These are phyloP conservation scores for Claviceps humidiphila DNA, from an alignment of 2,329 filamentous ascomycete genomes.

Conservation along the genomic window DNA sequence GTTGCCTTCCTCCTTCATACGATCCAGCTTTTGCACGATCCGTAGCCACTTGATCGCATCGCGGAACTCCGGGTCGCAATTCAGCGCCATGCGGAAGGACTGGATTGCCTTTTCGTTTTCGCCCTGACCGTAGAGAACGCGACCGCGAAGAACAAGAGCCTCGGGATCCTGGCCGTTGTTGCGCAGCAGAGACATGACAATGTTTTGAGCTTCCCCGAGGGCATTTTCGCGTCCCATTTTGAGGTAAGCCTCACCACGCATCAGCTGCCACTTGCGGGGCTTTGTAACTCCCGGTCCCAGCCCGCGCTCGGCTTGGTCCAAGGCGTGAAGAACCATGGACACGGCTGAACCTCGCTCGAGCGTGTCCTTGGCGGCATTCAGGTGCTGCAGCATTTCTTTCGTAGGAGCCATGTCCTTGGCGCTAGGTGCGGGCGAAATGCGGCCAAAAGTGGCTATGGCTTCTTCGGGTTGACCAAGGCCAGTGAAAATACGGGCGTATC, in stretches of 20 bases:
- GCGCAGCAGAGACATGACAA: constrained; percentile 77
- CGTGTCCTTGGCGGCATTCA: constrained; percentile 66
- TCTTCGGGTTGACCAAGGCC: constrained; percentile 76
- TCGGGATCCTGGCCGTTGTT: constrained; percentile 87
- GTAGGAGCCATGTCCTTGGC: constrained; percentile 78
- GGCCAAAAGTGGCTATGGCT: constrained; percentile 67
- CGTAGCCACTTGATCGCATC: constrained; percentile 80
- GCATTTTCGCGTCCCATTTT: constrained; percentile 87
- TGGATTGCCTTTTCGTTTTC: constrained; percentile 92
- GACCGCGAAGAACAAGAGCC: constrained; percentile 76
- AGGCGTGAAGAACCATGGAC: constrained; percentile 82
- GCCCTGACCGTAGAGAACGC: constrained; percentile 77
- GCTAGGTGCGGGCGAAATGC: constrained; percentile 67
- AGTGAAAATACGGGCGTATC: constrained; percentile 81
- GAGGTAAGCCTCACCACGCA: constrained; percentile 82
- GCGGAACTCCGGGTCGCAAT: constrained; percentile 82
- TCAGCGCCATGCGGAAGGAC: constrained; percentile 80
- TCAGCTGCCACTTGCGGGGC: constrained; percentile 85
- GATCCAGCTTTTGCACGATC: constrained; percentile 80
- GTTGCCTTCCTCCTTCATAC: constrained; percentile 92
- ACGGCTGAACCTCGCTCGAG: constrained; percentile 63
- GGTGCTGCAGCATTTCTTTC: constrained; percentile 69
- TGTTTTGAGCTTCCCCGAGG: constrained; percentile 80
- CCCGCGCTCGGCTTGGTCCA: constrained; percentile 77
- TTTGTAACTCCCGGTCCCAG: constrained; percentile 63